These are phyloP conservation scores for Eutrema salsugineum DNA, from an alignment of 441 rosid species.

Conservation along the genomic window DNA sequence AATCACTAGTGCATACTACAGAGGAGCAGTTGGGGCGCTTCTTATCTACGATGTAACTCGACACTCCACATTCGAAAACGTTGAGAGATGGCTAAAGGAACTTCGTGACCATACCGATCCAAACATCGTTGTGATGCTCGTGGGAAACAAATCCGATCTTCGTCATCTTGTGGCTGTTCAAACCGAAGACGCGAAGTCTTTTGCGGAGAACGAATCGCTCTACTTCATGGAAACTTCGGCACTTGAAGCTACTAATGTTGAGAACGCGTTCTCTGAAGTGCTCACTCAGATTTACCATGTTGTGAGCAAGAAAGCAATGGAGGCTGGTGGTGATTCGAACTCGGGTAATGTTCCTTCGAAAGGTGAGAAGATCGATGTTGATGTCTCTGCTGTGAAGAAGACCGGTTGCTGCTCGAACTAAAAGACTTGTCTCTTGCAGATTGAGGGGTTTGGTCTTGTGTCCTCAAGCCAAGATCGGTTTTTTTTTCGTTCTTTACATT, in stretches of 20 bases:
- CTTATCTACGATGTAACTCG: constrained; percentile 82
- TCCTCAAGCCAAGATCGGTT: background rate
- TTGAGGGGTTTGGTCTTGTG: background rate
- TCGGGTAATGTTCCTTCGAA: constrained; percentile 53
- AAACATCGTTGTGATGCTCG: constrained; percentile 80
- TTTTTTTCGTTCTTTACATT: background rate
- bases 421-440: constrained; percentile 2
- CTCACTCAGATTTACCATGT: constrained; percentile 75
- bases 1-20: constrained; percentile 85
- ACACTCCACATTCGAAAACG: constrained; percentile 81
- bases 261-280: constrained; percentile 78
- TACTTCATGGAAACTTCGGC: constrained; percentile 93
- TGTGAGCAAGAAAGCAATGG: constrained; percentile 85
- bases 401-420: constrained; percentile 76
- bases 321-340: constrained; percentile 45
- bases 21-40: constrained; percentile 88
- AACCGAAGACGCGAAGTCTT: constrained; percentile 65
- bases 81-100: constrained; percentile 78
- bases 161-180: constrained; percentile 78
- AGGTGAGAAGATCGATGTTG: constrained; percentile 85
- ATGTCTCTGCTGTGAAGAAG: constrained; percentile 74
- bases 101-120: constrained; percentile 83
- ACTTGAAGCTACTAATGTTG: constrained; percentile 75
- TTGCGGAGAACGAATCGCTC: constrained; percentile 68
- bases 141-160: constrained; percentile 83